A percentile compares a stretch with the other conserved stretches of the same genome.
Conservation (phyloP, 192 early-diverging fungal species). For the Backusella luteola region DNA sequence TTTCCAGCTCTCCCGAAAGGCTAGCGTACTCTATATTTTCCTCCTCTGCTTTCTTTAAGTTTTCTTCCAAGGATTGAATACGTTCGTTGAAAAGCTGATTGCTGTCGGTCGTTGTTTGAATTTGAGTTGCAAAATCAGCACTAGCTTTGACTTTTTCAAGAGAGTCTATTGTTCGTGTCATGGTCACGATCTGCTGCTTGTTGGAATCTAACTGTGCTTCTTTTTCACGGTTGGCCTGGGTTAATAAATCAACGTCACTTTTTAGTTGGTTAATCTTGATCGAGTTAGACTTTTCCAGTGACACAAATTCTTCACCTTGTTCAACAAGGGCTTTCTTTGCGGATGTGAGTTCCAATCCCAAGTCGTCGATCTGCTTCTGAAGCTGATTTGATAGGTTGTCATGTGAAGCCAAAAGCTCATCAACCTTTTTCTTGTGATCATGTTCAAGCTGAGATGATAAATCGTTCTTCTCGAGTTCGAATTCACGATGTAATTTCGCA, state of each 20-base stretch:
- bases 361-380: background rate
- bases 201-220: background rate
- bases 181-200: background rate
- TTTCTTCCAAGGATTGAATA: background rate
- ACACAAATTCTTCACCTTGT: background rate
- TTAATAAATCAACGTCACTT: background rate
- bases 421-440: background rate
- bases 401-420: background rate
- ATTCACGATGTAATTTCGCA: background rate
- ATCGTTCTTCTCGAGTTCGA: background rate
- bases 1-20: slow-evolving; percentile 9
- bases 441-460: background rate
- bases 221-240: background rate
- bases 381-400: background rate
- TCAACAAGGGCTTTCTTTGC: background rate
- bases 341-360: background rate
- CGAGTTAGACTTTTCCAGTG: background rate
- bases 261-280: background rate
- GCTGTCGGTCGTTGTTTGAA: slow-evolving; percentile 4
- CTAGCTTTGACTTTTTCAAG: slow-evolving; percentile 9
- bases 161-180: background rate
- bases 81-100: background rate
- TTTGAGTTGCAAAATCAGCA: background rate
- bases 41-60: background rate
- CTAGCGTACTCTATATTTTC: slow-evolving; percentile 15